These are phyloP conservation scores for Herpetomonas muscarum DNA, from an alignment of 208 protist species.

Conservation along the genomic window DNA sequence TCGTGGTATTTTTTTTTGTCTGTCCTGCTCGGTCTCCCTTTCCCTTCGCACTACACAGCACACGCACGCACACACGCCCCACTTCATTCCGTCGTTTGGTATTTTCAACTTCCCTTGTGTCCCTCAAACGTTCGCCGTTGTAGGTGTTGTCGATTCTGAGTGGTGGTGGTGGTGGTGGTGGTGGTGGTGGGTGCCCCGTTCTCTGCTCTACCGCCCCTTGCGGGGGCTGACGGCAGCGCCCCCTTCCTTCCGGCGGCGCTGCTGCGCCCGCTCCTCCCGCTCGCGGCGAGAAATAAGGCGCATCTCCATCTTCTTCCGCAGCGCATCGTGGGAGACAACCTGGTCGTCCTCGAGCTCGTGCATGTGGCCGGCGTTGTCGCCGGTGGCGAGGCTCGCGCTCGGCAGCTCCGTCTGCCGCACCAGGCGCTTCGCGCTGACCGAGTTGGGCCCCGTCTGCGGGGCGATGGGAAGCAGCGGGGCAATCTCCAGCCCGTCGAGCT, in stretches of 20 bases:
- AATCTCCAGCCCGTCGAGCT: slow-evolving; percentile 25
- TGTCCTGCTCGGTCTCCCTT: no score
- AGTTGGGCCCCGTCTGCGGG: slow-evolving; percentile 37
- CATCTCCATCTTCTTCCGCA: slow-evolving; percentile 80
- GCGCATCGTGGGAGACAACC: slow-evolving; percentile 80
- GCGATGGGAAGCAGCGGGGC: slow-evolving; percentile 40
- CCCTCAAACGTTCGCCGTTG: no score
- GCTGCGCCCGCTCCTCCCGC: slow-evolving; percentile 69
- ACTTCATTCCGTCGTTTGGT: no score
- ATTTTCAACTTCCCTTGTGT: no score
- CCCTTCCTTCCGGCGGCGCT: slow-evolving; percentile 53
- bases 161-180: no score
- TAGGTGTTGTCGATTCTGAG: no score
- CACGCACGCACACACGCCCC: no score
- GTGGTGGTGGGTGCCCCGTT: no score
- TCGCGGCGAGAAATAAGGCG: slow-evolving; percentile 69
- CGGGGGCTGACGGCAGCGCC: slow-evolving; percentile 13
- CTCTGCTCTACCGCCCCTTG: slow-evolving; percentile 16
- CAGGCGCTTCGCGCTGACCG: slow-evolving; percentile 53
- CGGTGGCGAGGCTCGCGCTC: slow-evolving; percentile 59
- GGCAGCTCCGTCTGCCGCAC: slow-evolving; percentile 70
- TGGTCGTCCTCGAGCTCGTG: slow-evolving; percentile 56
- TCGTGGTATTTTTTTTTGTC: no score
- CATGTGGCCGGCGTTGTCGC: slow-evolving; percentile 21
- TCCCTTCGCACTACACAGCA: no score